Evolutionary conservation across 768 basidiomycete species (phyloP).

Genomic region (Goffeauzyma gilvescens): DNA sequence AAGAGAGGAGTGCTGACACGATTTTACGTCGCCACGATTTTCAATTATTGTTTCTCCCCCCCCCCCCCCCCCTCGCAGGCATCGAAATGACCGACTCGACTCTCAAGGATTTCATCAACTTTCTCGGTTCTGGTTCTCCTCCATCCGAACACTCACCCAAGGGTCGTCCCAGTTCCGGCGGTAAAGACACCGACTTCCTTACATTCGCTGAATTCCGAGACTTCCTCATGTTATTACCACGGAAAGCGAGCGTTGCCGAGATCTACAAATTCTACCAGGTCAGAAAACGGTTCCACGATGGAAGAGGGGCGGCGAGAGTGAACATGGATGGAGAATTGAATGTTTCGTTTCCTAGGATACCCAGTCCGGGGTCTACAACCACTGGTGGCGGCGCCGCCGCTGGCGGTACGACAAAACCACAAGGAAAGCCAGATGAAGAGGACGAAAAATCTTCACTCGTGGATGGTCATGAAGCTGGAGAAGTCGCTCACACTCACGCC

Average conservation of each 20-base stretch:
- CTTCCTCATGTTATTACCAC: constrained; percentile 69
- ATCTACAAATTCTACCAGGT: constrained; percentile 44
- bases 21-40: no score
- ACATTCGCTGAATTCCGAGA: constrained; percentile 74
- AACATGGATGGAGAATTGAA: constrained; percentile 63
- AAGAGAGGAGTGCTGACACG: no score
- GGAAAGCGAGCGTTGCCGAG: constrained; percentile 59
- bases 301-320: constrained; percentile 55
- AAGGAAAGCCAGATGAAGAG: no score
- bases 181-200: constrained; percentile 42
- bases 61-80: no score
- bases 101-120: constrained; percentile 63
- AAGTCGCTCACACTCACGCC: neutral
- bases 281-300: constrained; percentile 38
- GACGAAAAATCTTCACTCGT: neutral
- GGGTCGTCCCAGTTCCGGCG: neutral
- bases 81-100: constrained; percentile 50
- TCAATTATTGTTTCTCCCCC: no score
- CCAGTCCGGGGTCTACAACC: neutral
- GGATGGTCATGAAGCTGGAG: neutral
- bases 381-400: neutral
- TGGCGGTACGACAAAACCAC: neutral
- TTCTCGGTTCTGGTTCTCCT: constrained; percentile 48
- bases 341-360: constrained; percentile 27
- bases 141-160: neutral